Base-by-base conservation (phyloP, 1,284 basidiomycete species). In the Naganishia albida region DNA sequence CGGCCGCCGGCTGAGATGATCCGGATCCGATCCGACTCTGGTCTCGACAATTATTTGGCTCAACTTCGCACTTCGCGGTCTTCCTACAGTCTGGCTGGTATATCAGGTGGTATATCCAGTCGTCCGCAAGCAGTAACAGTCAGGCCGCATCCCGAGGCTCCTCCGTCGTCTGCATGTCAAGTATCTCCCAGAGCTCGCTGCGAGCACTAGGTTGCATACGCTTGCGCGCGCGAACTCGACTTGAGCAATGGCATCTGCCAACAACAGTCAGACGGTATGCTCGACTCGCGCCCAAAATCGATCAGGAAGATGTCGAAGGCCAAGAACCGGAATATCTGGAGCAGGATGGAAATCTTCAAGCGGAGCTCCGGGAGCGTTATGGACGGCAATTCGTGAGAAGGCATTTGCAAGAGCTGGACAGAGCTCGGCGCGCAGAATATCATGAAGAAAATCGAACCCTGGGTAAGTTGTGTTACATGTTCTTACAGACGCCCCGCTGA, bases 141-240 rank as follows among this genome's bases (percentile, higher is more conserved):
- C 34, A 4, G 10, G 4, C 34, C 34, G 6, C 34, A 10, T 10
- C 40, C 18, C 54, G 40, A 40, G 7, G 25, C 7, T 15, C 15
- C n/a, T 39, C 30, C 28, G 20, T 20, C 28, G 6, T 39, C 51
- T 53, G 51, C 51, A 53, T 53, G 51, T 20, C 51, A 53, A 30
- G 18, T 39, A 60, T 60, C 46, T 60, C 57, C 57, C 57, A 50
- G 34, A 60, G 44, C 57, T 60, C 57, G 26, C 57, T 60, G 2
- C 46, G 57, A 20, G 57, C 57, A 60, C 28, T 60, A 20, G 57
- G 57, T 34, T 60, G 57, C 39, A 12, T 60, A 49, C 57, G 57
- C 46, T 60, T 49, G n/a, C 57, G 57, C 20, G 30, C 38, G 7
- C 57, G 57, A 7, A 25, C 53, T 28, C 53, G 51, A 18, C 34